Conservation (phyloP, 768 basidiomycete species). For the Pholiota conissans region DNA sequence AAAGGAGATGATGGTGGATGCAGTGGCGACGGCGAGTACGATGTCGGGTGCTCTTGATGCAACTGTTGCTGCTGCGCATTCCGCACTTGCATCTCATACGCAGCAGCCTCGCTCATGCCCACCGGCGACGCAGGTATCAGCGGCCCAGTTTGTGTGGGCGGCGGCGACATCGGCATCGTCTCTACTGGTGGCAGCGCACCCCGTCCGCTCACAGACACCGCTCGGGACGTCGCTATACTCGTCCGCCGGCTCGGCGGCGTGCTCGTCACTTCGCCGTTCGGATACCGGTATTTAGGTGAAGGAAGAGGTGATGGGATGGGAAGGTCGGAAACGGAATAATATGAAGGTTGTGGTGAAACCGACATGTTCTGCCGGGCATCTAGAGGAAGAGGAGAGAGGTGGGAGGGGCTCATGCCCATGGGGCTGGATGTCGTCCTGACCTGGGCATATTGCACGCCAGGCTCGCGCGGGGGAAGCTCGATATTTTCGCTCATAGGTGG, state of each 20-base stretch:
- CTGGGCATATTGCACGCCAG: slow-evolving; percentile 26
- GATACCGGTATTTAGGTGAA: slow-evolving; percentile 44
- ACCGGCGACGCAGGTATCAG: slow-evolving; percentile 8
- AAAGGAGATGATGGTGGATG: neutral
- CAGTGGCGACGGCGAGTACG: neutral
- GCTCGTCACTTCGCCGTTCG: slow-evolving; percentile 46
- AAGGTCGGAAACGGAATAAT: slow-evolving; percentile 70
- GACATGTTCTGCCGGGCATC: slow-evolving; percentile 19
- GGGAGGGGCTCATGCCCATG: slow-evolving; percentile 20
- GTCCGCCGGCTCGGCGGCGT: slow-evolving; percentile 42
- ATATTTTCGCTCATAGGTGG: slow-evolving; percentile 38
- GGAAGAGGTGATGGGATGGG: slow-evolving; percentile 63
- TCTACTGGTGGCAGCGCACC: slow-evolving; percentile 16
- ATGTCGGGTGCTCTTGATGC: slow-evolving; percentile 5
- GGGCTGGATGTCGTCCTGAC: slow-evolving; percentile 10
- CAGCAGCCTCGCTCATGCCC: slow-evolving; percentile 6
- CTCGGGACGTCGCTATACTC: slow-evolving; percentile 32
- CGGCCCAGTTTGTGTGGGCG: slow-evolving; percentile 21
- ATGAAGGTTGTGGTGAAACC: slow-evolving; percentile 51
- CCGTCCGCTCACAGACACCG: slow-evolving; percentile 17
- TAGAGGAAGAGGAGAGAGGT: slow-evolving; percentile 27
- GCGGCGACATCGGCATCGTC: slow-evolving; percentile 31
- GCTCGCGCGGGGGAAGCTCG: slow-evolving; percentile 27
- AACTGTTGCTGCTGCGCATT: slow-evolving; percentile 9
- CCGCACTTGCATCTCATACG: slow-evolving; percentile 41